phyloP scores from a whole-genome alignment of 2,329 filamentous ascomycete species.

The Paracoccidioides lutzii region DNA sequence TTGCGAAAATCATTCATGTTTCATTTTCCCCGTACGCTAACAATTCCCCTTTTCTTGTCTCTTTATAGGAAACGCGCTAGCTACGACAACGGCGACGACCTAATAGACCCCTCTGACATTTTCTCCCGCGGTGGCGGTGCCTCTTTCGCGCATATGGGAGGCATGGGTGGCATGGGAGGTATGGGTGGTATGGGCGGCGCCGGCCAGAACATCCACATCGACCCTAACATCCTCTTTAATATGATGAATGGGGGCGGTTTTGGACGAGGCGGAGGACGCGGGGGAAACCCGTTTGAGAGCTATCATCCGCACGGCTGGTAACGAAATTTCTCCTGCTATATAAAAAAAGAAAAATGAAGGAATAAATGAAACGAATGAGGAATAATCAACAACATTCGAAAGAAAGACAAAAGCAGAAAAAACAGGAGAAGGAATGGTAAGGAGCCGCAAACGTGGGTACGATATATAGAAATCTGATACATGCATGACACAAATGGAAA shows the following conservation, averaged over 20 bases:
- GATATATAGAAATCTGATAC: no score
- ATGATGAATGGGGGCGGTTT: slow-evolving; percentile 59
- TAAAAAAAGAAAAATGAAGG: neutral
- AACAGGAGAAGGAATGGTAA: no score
- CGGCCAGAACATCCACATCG: slow-evolving; percentile 41
- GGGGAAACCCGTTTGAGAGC: slow-evolving; percentile 30
- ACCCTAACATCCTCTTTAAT: slow-evolving; percentile 67
- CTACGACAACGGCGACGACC: slow-evolving; percentile 86
- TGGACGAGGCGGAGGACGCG: slow-evolving; percentile 34
- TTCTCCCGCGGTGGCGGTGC: slow-evolving; percentile 50
- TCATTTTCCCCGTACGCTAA: neutral
- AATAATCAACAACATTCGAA: neutral
- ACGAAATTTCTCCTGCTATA: neutral
- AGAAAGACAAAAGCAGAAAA: no score
- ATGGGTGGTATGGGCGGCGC: slow-evolving; percentile 24
- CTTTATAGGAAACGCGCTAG: slow-evolving; percentile 61
- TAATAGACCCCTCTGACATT: slow-evolving; percentile 78
- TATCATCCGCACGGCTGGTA: neutral
- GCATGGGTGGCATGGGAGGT: slow-evolving; percentile 38
- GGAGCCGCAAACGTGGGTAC: no score
- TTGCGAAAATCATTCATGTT: neutral
- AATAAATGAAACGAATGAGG: neutral
- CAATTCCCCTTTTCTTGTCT: slow-evolving; percentile 10
- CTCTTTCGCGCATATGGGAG: slow-evolving; percentile 26
- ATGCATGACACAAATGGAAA: no score